phyloP scores from a whole-genome alignment of 352 stramenopile species.

The Plasmopara viticola region DNA sequence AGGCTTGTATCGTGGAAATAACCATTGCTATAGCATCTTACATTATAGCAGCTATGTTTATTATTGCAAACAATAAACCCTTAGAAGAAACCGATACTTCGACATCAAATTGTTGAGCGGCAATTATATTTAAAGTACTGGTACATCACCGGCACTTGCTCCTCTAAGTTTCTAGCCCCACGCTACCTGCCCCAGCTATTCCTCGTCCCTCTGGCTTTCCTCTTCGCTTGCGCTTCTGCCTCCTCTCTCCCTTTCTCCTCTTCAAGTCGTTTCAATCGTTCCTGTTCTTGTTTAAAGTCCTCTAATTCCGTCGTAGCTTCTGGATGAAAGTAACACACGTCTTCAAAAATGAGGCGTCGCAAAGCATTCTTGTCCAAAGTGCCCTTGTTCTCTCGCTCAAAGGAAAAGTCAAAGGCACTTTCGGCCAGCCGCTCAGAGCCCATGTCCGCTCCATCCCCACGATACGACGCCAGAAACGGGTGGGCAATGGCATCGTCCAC shows the following conservation, averaged over 20 bases:
- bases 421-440: slow-evolving; percentile 29
- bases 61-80: too few relatives aligned
- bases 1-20: too few relatives aligned
- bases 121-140: too few relatives aligned
- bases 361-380: slow-evolving; percentile 75
- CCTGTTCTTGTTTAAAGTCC: slow-evolving; percentile 40
- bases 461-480: slow-evolving; percentile 70
- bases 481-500: slow-evolving; percentile 73
- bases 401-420: slow-evolving; percentile 74
- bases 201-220: slow-evolving; percentile 1
- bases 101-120: too few relatives aligned
- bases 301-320: slow-evolving; percentile 58
- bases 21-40: too few relatives aligned
- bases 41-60: too few relatives aligned
- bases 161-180: slow-evolving; percentile 3
- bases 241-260: slow-evolving; percentile 22
- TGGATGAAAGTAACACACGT: slow-evolving; percentile 81
- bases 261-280: slow-evolving; percentile 29
- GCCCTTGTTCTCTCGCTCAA: slow-evolving; percentile 57
- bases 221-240: slow-evolving; percentile 13
- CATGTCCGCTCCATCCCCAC: slow-evolving; percentile 38
- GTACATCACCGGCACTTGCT: too few relatives aligned
- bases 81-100: too few relatives aligned
- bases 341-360: slow-evolving; percentile 76
- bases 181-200: slow-evolving; percentile 24